A percentile compares a stretch with the other conserved stretches of the same genome.
phyloP scores from a whole-genome alignment of 1,139 yeast species.

The Candida gigantensis region DNA sequence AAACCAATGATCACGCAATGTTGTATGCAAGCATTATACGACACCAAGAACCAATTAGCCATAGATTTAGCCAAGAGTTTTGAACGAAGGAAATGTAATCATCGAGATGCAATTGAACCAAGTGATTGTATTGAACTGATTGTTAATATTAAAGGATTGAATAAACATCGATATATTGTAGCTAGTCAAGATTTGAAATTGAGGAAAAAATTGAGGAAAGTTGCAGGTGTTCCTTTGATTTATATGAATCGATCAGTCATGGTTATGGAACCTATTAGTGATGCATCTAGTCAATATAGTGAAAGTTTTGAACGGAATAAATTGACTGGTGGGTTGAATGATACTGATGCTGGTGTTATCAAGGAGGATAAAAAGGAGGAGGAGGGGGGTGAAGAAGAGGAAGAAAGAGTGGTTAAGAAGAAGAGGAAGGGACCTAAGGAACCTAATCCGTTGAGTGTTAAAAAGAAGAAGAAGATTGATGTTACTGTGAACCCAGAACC shows the following conservation, averaged over 20 bases:
- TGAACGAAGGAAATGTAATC: slow-evolving; percentile 72
- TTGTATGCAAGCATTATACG: slow-evolving; percentile 83
- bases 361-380: slow-evolving; percentile 28
- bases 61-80: slow-evolving; percentile 77
- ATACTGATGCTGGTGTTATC: slow-evolving; percentile 43
- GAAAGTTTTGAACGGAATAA: slow-evolving; percentile 61
- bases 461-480: slow-evolving; percentile 53
- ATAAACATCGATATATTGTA: slow-evolving; percentile 86
- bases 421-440: slow-evolving; percentile 72
- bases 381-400: slow-evolving; percentile 21
- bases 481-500: slow-evolving; percentile 11
- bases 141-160: slow-evolving; percentile 68
- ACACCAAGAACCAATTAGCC: slow-evolving; percentile 67
- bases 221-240: slow-evolving; percentile 89
- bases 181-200: slow-evolving; percentile 78
- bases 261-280: slow-evolving; percentile 92
- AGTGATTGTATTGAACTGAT: slow-evolving; percentile 75
- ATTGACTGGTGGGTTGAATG: slow-evolving; percentile 75
- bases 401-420: slow-evolving; percentile 28
- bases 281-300: slow-evolving; percentile 62
- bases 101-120: slow-evolving; percentile 56
- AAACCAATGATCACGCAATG: slow-evolving; percentile 98
- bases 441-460: slow-evolving; percentile 82
- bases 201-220: slow-evolving; percentile 63
- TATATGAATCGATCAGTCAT: slow-evolving; percentile 89